phyloP scores from a whole-genome alignment of 495 filamentous ascomycete species.

The Articulospora tetracladia region DNA sequence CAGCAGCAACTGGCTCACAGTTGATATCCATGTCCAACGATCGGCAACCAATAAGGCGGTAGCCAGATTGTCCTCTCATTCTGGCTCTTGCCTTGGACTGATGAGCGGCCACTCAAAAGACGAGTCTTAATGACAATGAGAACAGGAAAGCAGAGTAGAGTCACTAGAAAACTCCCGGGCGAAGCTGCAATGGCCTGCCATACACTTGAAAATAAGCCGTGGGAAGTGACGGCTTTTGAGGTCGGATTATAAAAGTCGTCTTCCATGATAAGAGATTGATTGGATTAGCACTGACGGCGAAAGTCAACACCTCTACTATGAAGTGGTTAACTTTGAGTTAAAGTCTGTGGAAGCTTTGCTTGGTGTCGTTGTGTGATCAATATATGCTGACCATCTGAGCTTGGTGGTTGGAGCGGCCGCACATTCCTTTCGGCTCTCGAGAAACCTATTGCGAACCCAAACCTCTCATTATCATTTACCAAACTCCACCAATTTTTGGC shows the following conservation, averaged over 20 bases:
- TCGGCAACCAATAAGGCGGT: constrained; percentile 57
- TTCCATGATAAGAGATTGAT: constrained; percentile 9
- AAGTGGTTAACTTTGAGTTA: no score
- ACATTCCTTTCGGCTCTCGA: neutral
- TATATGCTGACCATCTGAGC: neutral
- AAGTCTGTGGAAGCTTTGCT: no score
- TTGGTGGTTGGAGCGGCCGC: neutral
- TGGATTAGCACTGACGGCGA: no score
- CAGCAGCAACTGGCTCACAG: constrained; percentile 39
- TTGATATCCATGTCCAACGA: constrained; percentile 49
- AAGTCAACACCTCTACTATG: no score
- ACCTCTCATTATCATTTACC: neutral
- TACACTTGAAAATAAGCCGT: neutral
- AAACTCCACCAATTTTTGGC: no score
- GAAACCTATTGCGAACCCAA: neutral
- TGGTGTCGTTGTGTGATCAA: neutral
- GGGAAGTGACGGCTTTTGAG: neutral
- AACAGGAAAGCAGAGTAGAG: constrained; percentile 8
- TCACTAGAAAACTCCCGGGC: neutral
- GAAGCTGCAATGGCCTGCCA: neutral
- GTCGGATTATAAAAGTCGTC: constrained; percentile 12
- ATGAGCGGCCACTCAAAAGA: constrained; percentile 7
- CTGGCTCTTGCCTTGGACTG: neutral
- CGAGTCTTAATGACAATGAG: constrained; percentile 15
- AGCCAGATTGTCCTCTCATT: constrained; percentile 31